A percentile compares a stretch with the other conserved stretches of the same genome.
Evolutionary conservation across 306 rosid species (phyloP).

Genomic region (Sicyos edulis): DNA sequence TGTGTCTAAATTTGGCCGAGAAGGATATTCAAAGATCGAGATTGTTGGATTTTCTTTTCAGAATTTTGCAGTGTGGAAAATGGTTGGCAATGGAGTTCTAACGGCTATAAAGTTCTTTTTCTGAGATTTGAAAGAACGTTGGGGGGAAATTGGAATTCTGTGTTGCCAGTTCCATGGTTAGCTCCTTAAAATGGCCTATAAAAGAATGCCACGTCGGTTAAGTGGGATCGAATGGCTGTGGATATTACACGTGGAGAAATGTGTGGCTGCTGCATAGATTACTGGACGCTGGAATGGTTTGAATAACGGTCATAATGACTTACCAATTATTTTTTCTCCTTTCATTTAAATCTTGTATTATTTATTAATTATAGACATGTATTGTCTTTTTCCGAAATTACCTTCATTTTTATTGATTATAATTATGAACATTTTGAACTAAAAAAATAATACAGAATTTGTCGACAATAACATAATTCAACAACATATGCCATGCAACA

Average conservation of each 20-base stretch:
- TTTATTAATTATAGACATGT: too few species aligned
- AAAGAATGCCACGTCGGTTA: background rate
- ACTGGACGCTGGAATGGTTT: background rate
- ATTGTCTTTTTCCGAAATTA: too few species aligned
- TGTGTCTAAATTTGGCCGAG: background rate
- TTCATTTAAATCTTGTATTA: background rate
- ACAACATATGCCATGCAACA: too few species aligned
- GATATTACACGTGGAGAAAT: background rate
- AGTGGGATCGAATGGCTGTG: background rate
- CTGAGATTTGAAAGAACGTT: conserved; percentile 14
- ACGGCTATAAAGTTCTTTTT: conserved; percentile 40
- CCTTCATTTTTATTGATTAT: too few species aligned
- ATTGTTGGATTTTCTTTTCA: background rate
- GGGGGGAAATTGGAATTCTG: background rate
- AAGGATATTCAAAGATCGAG: conserved; percentile 14
- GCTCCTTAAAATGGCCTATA: background rate
- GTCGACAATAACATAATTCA: too few species aligned
- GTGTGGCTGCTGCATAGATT: background rate
- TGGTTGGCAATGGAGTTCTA: conserved; percentile 20
- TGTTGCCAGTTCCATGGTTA: background rate
- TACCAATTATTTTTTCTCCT: conserved; percentile 2
- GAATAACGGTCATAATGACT: conserved; percentile 17
- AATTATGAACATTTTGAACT: too few species aligned
- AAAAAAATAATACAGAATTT: too few species aligned
- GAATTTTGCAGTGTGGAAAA: background rate